A percentile compares a stretch with the other conserved stretches of the same genome.
These are phyloP conservation scores for Aureobasidium sp. DNA, from an alignment of 2,329 filamentous ascomycete genomes.

Conservation along the genomic window DNA sequence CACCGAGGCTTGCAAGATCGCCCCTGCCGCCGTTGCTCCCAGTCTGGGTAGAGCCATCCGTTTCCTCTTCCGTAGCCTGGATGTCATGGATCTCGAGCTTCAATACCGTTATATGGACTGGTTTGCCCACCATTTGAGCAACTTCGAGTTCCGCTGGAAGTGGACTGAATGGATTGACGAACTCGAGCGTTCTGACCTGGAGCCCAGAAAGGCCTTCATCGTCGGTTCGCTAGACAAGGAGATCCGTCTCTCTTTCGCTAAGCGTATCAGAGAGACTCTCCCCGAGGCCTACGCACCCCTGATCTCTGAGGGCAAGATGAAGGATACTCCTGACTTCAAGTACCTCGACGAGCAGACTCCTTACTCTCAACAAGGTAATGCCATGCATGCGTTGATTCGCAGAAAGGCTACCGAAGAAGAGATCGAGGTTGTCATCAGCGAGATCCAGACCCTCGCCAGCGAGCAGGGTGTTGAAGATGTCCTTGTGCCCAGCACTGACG, in stretches of 20 bases:
- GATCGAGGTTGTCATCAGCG: conserved; percentile 68
- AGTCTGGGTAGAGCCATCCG: conserved; percentile 88
- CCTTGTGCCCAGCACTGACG: conserved; percentile 76
- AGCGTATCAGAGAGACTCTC: conserved; percentile 88
- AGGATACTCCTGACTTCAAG: conserved; percentile 94
- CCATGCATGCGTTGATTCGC: conserved; percentile 68
- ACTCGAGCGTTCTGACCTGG: conserved; percentile 62
- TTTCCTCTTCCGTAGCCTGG: conserved; percentile 75
- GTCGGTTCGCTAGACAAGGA: conserved; percentile 88
- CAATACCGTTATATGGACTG: conserved; percentile 86
- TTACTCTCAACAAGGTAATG: conserved; percentile 72
- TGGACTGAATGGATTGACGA: conserved; percentile 97
- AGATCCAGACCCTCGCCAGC: conserved; percentile 70
- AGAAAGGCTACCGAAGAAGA: conserved; percentile 81
- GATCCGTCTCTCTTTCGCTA: conserved; percentile 90
- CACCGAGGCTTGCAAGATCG: conserved; percentile 92
- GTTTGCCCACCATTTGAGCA: conserved; percentile 96
- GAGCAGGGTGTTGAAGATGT: conserved; percentile 63
- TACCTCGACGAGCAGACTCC: conserved; percentile 67
- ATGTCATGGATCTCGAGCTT: conserved; percentile 79
- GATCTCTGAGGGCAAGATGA: conserved; percentile 80
- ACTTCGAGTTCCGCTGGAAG: conserved; percentile 99
- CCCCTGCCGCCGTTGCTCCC: conserved; percentile 90
- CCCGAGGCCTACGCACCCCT: conserved; percentile 73
- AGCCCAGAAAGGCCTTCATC: conserved; percentile 92